Base-by-base conservation (phyloP, 495 filamentous ascomycete genomes). In the Paragyromitra xinjiangensis region DNA sequence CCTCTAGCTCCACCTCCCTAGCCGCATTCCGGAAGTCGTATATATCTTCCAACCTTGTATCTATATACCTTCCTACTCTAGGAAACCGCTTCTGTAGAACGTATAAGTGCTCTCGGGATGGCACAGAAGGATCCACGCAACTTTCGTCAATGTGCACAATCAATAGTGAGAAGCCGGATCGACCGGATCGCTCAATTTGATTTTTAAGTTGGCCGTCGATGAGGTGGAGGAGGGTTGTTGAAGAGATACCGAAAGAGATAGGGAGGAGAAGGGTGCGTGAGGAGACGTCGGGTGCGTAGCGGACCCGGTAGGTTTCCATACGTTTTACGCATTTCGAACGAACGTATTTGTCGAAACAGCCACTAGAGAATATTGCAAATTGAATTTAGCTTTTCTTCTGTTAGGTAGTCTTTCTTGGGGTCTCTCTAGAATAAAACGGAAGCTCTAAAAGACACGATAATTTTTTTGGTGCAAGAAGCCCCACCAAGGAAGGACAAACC, bases 211-310 rank as follows among this genome's bases (percentile, higher is more conserved):
- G 92, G 50, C 86, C 81, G 79, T 92, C 87, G 19, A 98, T 85
- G 19, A 98, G 86, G 80, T 94, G 88, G 39, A 98, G 84, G 26
- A 99, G 85, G 7, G 88, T 86, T n/a, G 90, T 87, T 0, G 95
- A 98, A 8, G 92, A 95, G 2, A 92, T 86, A 0, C 96, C 95
- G 75, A 93, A 90, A 1, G 94, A 97, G 3, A 97, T 79, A 0
- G 93, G 92, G 14, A 98, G 84, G 2, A 97, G 86, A 34, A 97
- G 86, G 63, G 86, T 88, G 62, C 85, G 85, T 66, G 86, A 84
- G 42, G 83, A 62, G 55, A 83, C 80, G 56, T 83, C 78, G 64
- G 78, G 78, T 61, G 73, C 84, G 74, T 76, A 83, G 79, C 76
- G 80, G 62, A 78, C 85, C 82, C 80, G 86, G 83, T 90, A 91